These are phyloP conservation scores for Vanderwaltozyma tropicalis DNA, from an alignment of 805 yeast species.

Conservation along the genomic window DNA sequence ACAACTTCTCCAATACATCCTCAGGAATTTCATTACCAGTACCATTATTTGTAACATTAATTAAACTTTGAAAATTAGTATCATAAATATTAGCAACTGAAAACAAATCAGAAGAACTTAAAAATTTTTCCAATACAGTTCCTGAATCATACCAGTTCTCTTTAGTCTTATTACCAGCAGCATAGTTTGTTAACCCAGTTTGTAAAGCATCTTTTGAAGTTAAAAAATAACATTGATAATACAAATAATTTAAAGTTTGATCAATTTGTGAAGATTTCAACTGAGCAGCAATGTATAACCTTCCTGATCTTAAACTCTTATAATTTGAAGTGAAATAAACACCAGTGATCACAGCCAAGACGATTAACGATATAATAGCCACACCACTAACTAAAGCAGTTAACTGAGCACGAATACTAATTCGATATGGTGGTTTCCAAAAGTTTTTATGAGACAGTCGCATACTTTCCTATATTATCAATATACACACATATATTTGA, in stretches of 20 bases:
- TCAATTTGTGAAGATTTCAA: constrained; percentile 69
- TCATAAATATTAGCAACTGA: constrained; percentile 62
- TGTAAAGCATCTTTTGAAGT: constrained; percentile 53
- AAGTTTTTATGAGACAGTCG: neutral
- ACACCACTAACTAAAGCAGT: constrained; percentile 60
- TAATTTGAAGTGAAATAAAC: constrained; percentile 60
- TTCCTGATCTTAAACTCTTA: constrained; percentile 52
- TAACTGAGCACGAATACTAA: constrained; percentile 70
- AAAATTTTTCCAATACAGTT: constrained; percentile 46
- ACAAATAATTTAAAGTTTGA: constrained; percentile 53
- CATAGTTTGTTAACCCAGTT: constrained; percentile 45
- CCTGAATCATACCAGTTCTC: constrained; percentile 38
- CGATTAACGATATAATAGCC: constrained; percentile 57
- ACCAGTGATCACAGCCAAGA: constrained; percentile 67
- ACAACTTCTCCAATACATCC: constrained; percentile 30
- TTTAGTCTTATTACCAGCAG: constrained; percentile 60
- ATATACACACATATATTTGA: too few relatives aligned
- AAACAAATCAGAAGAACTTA: constrained; percentile 53
- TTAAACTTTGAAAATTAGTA: constrained; percentile 39
- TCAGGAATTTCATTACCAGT: constrained; percentile 29
- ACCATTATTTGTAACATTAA: constrained; percentile 33
- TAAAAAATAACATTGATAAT: constrained; percentile 60
- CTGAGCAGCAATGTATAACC: constrained; percentile 68
- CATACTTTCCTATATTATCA: too few relatives aligned
- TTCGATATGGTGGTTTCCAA: constrained; percentile 31